phyloP scores from a whole-genome alignment of 2,329 filamentous ascomycete species.

The Diaporthe capsici region DNA sequence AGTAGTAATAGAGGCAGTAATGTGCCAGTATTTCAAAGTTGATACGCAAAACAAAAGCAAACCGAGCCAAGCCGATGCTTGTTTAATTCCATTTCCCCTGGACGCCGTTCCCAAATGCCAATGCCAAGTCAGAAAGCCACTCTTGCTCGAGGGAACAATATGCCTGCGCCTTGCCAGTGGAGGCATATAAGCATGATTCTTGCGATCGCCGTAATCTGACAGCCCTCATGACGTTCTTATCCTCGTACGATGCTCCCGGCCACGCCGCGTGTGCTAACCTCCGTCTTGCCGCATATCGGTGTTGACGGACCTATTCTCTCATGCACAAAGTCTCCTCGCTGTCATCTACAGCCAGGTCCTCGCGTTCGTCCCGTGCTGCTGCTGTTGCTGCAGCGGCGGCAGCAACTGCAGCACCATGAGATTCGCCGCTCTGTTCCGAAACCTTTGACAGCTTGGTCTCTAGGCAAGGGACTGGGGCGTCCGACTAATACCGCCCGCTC shows the following conservation, averaged over 20 bases:
- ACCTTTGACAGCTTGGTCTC: slow-evolving; percentile 40
- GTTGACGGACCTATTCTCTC: neutral
- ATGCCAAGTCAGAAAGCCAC: slow-evolving; percentile 25
- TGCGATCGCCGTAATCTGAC: slow-evolving; percentile 3
- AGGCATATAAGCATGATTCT: slow-evolving; percentile 30
- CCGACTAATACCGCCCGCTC: slow-evolving; percentile 43
- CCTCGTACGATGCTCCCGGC: neutral
- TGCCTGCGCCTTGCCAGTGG: slow-evolving; percentile 31
- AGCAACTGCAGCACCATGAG: neutral
- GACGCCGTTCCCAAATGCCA: slow-evolving; percentile 33
- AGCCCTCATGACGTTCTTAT: slow-evolving; percentile 6
- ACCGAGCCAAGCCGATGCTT: slow-evolving; percentile 23
- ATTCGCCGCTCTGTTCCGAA: slow-evolving; percentile 39
- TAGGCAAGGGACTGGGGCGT: slow-evolving; percentile 31
- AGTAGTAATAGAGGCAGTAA: slow-evolving; percentile 24
- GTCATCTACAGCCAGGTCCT: slow-evolving; percentile 10
- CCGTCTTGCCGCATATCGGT: neutral
- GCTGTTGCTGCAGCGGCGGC: neutral
- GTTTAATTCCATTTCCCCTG: slow-evolving; percentile 3
- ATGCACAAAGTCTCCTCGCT: slow-evolving; percentile 23
- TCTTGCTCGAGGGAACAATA: slow-evolving; percentile 21
- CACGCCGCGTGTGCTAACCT: neutral
- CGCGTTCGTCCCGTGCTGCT: neutral
- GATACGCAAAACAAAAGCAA: neutral
- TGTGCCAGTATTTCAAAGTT: slow-evolving; percentile 18